These are phyloP conservation scores for Protomyces macrosporus DNA, from an alignment of 1,139 yeast species.

Conservation along the genomic window DNA sequence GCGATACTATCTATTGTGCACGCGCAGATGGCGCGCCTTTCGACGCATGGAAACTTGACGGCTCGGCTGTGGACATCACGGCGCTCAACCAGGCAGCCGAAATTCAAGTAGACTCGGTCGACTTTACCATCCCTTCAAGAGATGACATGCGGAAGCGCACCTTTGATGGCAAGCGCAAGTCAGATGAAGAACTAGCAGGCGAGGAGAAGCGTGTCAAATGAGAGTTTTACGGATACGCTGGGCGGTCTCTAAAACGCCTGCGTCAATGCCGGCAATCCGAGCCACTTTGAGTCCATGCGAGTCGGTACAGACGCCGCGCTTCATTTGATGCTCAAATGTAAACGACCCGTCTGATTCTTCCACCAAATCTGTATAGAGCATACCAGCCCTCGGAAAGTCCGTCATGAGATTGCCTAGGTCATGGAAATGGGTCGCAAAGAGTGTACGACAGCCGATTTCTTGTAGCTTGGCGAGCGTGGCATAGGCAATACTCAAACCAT, in stretches of 20 bases:
- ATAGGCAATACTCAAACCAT: slow-evolving; percentile 86
- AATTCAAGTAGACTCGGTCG: background rate
- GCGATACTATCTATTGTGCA: background rate
- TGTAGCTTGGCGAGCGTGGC: slow-evolving; percentile 64
- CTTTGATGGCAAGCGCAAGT: background rate
- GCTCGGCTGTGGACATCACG: background rate
- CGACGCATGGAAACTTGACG: background rate
- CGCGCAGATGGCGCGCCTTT: background rate
- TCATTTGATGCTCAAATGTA: slow-evolving; percentile 11
- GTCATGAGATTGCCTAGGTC: slow-evolving; percentile 39
- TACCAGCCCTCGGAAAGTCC: slow-evolving; percentile 28
- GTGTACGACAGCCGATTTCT: slow-evolving; percentile 59
- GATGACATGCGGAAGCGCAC: background rate
- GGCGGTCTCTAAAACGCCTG: slow-evolving; percentile 12
- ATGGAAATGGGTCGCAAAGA: slow-evolving; percentile 87
- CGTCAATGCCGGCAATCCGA: slow-evolving; percentile 30
- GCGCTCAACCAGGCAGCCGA: background rate
- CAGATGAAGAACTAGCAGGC: background rate
- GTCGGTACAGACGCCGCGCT: slow-evolving; percentile 25
- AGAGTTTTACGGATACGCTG: background rate
- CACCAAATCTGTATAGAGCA: slow-evolving; percentile 7
- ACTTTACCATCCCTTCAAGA: background rate
- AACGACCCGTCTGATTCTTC: background rate
- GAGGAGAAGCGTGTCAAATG: background rate
- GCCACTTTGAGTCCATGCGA: slow-evolving; percentile 33